Conservation (phyloP, 2,329 filamentous ascomycete genomes). For the Phialophora macrospora region DNA sequence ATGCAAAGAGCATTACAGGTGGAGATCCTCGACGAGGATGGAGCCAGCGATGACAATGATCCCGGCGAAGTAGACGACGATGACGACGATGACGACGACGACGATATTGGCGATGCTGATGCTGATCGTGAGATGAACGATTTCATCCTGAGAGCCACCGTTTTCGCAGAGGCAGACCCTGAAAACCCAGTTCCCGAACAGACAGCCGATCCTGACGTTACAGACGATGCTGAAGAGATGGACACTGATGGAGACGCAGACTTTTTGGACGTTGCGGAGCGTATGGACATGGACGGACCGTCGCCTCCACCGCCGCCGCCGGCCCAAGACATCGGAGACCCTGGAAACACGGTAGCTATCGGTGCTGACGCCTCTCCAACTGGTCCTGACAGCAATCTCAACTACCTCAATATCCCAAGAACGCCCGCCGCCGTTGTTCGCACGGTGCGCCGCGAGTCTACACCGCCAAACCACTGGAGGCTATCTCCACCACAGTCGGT, state of each 20-base stretch:
- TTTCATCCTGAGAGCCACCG: constrained; percentile 28
- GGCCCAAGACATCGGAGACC: constrained; percentile 18
- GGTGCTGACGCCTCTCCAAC: constrained; percentile 26
- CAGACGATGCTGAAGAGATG: constrained; percentile 52
- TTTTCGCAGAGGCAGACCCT: constrained; percentile 31
- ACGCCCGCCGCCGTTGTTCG: constrained; percentile 67
- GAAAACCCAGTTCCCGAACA: constrained; percentile 15
- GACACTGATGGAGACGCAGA: constrained; percentile 62
- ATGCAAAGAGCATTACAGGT: constrained; percentile 50
- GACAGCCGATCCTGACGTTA: constrained; percentile 41
- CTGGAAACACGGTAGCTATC: constrained; percentile 23
- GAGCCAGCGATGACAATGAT: constrained; percentile 47
- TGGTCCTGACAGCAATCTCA: constrained; percentile 38
- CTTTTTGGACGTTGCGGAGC: constrained; percentile 74
- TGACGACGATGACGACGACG: constrained; percentile 46
- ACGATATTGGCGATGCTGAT: constrained; percentile 38
- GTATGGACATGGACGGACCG: constrained; percentile 76
- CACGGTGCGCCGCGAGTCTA: constrained; percentile 45
- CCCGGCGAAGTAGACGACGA: constrained; percentile 54
- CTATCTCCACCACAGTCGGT: constrained; percentile 42
- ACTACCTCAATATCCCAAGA: constrained; percentile 74
- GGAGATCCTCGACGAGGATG: constrained; percentile 45
- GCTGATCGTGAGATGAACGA: constrained; percentile 34
- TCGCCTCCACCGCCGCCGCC: constrained; percentile 67
- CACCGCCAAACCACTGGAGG: constrained; percentile 38